phyloP scores from a whole-genome alignment of 179 eudicot genomes.

The Carnegiea gigantea region DNA sequence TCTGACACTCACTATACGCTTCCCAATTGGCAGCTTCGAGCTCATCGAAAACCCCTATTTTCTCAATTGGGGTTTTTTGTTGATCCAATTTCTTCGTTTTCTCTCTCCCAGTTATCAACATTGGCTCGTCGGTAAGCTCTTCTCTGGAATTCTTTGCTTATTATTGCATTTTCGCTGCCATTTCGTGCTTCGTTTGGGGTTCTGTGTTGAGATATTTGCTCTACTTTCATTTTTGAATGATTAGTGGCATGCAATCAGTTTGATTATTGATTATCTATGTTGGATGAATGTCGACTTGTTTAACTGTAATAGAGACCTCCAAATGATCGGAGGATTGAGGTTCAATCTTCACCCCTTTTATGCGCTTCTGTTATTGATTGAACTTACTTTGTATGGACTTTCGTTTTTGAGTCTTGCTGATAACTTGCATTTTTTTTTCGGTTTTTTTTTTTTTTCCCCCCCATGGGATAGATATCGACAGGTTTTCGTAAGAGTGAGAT shows the following conservation, averaged over 20 bases:
- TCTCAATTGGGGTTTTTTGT: conserved; percentile 5
- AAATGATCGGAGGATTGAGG: not conserved
- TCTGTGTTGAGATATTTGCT: not conserved
- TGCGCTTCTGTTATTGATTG: not conserved
- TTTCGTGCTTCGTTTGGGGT: not conserved
- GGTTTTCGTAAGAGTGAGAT: not conserved
- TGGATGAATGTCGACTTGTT: not conserved
- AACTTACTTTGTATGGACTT: not conserved
- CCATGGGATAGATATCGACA: not conserved
- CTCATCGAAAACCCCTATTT: conserved; percentile 19
- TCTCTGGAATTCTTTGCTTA: not conserved
- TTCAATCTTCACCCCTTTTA: not conserved
- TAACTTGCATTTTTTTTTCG: not conserved
- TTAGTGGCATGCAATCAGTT: not conserved
- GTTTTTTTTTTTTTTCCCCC: not conserved
- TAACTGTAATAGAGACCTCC: not conserved
- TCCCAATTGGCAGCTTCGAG: conserved; percentile 6
- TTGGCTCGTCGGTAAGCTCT: conserved; percentile 25
- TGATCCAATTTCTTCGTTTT: not conserved
- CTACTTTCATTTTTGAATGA: not conserved
- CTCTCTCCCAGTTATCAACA: conserved; percentile 7
- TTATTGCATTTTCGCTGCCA: not conserved
- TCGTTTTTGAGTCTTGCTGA: not conserved
- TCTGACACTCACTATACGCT: not conserved
- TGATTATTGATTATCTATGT: not conserved